Percentiles rank a stretch among this genome's conserved stretches.
These are phyloP conservation scores for Saccharomyces hybrid DNA, from an alignment of 1,139 yeast species.

Conservation along the genomic window DNA sequence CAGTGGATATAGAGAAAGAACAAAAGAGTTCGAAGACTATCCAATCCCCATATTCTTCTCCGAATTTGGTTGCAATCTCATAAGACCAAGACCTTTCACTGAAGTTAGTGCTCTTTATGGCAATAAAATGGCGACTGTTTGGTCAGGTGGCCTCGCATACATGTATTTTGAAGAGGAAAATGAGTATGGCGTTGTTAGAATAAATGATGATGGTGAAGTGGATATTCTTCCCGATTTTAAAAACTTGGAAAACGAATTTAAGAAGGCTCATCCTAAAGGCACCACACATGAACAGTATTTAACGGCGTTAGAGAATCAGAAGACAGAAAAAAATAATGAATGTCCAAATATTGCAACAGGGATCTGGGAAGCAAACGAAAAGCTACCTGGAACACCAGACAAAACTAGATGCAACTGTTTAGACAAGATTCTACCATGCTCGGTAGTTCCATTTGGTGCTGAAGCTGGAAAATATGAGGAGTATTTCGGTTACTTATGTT, in stretches of 20 bases:
- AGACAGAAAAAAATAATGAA: constrained; percentile 1
- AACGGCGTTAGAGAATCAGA: not conserved
- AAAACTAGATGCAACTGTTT: constrained; percentile 49
- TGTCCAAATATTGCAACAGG: constrained; percentile 28
- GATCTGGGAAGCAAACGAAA: constrained; percentile 39
- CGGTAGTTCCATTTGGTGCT: constrained; percentile 35
- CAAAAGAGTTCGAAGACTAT: constrained; percentile 39
- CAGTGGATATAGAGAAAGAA: constrained; percentile 51
- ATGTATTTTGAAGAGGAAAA: constrained; percentile 83
- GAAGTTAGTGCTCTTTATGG: constrained; percentile 61
- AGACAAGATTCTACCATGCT: constrained; percentile 44
- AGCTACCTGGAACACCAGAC: constrained; percentile 51
- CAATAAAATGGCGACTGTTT: constrained; percentile 61
- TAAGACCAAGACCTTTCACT: constrained; percentile 52
- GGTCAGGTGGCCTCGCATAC: constrained; percentile 91
- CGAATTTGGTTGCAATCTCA: constrained; percentile 53
- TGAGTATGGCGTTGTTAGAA: constrained; percentile 68
- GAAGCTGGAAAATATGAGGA: constrained; percentile 28
- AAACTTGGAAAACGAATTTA: constrained; percentile 31
- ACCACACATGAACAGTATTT: constrained; percentile 19
- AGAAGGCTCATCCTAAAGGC: constrained; percentile 34
- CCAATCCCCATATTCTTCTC: constrained; percentile 55
- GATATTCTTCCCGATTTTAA: constrained; percentile 40
- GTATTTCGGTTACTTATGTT: constrained; percentile 43
- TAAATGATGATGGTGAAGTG: constrained; percentile 42